Percentiles rank a stretch among this genome's conserved stretches.
phyloP scores from a whole-genome alignment of 768 basidiomycete species.

The Chalciporus sphaerocephalus region DNA sequence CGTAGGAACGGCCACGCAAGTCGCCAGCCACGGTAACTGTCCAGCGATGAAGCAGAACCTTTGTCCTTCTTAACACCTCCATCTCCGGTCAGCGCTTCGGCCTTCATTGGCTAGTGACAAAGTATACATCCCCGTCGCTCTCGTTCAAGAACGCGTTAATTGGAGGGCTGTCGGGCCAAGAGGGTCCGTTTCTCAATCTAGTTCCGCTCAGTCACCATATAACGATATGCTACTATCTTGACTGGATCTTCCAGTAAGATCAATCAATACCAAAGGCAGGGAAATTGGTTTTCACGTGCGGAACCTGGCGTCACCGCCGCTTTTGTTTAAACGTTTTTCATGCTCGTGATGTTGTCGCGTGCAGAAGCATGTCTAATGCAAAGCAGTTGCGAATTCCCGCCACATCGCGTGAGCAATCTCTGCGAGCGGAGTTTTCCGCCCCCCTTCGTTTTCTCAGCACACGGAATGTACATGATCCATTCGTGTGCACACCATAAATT shows the following conservation, averaged over 20 bases:
- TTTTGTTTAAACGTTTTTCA: neutral
- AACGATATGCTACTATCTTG: no score
- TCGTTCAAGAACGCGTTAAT: neutral
- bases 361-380: no score
- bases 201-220: neutral
- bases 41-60: neutral
- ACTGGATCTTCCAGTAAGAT: neutral
- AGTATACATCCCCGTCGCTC: neutral
- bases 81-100: neutral
- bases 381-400: no score
- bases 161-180: neutral
- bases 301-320: neutral
- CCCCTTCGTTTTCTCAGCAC: neutral
- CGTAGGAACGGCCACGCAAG: neutral
- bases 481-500: neutral
- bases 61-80: neutral
- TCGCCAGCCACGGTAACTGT: neutral
- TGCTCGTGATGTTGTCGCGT: no score
- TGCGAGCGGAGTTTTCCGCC: neutral
- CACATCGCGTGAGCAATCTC: neutral
- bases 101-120: no score
- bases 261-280: neutral
- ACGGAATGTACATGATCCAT: neutral
- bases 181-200: neutral
- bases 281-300: neutral